Percentiles rank a stretch among this genome's conserved stretches.
phyloP scores from a whole-genome alignment of 2,329 filamentous ascomycete genomes.

The Stachybotrys chartarum region DNA sequence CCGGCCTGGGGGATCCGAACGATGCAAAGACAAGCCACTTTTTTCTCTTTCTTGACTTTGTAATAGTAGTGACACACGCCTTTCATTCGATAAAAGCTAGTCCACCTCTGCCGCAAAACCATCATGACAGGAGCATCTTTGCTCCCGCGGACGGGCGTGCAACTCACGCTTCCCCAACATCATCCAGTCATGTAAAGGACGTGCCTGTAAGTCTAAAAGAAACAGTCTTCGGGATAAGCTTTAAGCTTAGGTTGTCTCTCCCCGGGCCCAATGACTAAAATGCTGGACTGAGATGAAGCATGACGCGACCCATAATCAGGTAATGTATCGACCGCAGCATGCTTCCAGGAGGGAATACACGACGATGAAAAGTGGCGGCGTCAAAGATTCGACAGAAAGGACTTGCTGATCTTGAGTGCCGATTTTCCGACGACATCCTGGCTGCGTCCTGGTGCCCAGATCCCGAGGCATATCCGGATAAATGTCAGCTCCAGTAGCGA shows the following conservation, averaged over 20 bases:
- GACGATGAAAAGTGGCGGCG: too few species aligned
- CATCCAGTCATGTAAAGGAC: background rate
- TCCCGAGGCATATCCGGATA: background rate
- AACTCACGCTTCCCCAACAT: background rate
- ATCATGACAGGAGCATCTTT: too few species aligned
- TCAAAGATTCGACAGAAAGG: too few species aligned
- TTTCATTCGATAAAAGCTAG: too few species aligned
- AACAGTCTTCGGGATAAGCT: background rate
- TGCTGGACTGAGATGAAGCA: background rate
- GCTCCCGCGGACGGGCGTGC: too few species aligned
- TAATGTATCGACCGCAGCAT: too few species aligned
- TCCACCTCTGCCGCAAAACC: too few species aligned
- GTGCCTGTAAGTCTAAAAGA: background rate
- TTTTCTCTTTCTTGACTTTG: too few species aligned
- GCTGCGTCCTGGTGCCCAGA: background rate
- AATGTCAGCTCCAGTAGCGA: background rate
- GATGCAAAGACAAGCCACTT: too few species aligned
- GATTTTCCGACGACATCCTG: background rate
- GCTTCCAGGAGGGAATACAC: too few species aligned
- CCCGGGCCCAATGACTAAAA: background rate
- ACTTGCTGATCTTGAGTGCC: background rate
- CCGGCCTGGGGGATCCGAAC: too few species aligned
- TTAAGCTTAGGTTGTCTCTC: background rate
- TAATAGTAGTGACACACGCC: too few species aligned
- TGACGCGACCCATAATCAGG: background rate